Base-by-base conservation (phyloP, 768 basidiomycete genomes). In the Neoboletus brunneissimus region DNA sequence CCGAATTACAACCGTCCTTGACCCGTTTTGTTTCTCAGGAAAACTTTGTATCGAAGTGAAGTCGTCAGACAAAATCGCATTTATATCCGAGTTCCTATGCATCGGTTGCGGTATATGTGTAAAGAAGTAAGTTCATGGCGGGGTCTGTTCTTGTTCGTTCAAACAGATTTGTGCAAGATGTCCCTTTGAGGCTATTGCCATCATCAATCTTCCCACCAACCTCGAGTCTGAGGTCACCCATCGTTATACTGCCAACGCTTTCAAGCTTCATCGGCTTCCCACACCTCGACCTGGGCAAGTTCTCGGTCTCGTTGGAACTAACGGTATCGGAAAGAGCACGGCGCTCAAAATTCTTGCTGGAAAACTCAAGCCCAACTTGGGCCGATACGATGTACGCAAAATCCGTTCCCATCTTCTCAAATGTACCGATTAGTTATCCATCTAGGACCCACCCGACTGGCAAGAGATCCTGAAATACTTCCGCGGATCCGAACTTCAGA, bases 61-160 rank as follows among this genome's bases (percentile, higher is more conserved):
- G 72, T 72, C 96, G 15, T 83, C 86, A 9, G 95, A 97, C 77
- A 98, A 98, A 80, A 97, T 98, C 74, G 89, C 97, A 2, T 98
- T 95, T 82, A 91, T 99, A 76, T 98, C 97, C 27, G 97, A 99
- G 73, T 94, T 96, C 72, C 80, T 99, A 53, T 99, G 97, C 72
- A 99, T 99, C 58, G 97, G 97, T 66, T 99, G 97, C 74, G 97
- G 97, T 90, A 98, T 99, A 68, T 99, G 97, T 72, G 95, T 98
- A 34, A 98, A 98, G 78, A 99, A 98, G 96, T 97, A 68, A 71
- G 88, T 76, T 32, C 22, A 27, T 48, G 34, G 18, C 43, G 41
- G 32, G 37, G 0, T 48, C 52, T 57, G 15, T 13, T 48, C 53
- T 31, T 25, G 13, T 51, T 38, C 27, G 23, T 55, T 62, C 29